A percentile compares a stretch with the other conserved stretches of the same genome.
Conservation (phyloP, 1,284 basidiomycete genomes). For the Earliella scabrosa region DNA sequence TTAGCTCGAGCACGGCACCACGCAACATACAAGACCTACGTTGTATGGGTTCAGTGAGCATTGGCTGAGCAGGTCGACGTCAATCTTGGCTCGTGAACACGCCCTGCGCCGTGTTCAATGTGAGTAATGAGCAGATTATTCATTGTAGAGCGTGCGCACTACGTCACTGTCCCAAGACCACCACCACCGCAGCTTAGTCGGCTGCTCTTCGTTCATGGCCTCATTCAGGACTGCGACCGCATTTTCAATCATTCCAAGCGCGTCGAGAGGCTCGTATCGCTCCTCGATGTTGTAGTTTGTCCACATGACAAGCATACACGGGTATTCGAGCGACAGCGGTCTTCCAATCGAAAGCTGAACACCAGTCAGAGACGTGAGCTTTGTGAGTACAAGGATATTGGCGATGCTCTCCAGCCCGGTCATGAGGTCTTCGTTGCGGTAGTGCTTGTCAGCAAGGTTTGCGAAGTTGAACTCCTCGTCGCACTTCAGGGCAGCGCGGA, state of each 20-base stretch:
- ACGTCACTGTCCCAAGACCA: conserved; percentile 1
- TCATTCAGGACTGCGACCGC: background rate
- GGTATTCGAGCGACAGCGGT: background rate
- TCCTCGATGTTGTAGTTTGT: conserved; percentile 1
- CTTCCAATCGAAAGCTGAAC: background rate
- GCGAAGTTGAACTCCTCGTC: background rate
- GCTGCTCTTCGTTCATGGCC: background rate
- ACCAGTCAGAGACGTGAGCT: background rate
- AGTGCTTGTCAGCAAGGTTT: background rate
- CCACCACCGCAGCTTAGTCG: background rate
- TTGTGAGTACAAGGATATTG: background rate
- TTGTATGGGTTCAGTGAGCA: too few species aligned
- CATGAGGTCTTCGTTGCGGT: background rate
- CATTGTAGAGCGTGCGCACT: background rate
- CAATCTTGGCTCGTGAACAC: too few species aligned
- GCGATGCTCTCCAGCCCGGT: background rate
- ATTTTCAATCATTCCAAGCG: background rate
- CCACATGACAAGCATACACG: conserved; percentile 1
- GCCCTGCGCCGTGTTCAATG: too few species aligned
- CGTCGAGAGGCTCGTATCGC: background rate
- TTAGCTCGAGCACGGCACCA: too few species aligned
- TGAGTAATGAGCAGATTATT: too few species aligned
- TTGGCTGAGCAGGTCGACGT: too few species aligned
- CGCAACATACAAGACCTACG: too few species aligned
- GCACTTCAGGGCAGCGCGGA: background rate